phyloP scores from a whole-genome alignment of 176 grass and related monocot species.

The Alloteropsis semialata region DNA sequence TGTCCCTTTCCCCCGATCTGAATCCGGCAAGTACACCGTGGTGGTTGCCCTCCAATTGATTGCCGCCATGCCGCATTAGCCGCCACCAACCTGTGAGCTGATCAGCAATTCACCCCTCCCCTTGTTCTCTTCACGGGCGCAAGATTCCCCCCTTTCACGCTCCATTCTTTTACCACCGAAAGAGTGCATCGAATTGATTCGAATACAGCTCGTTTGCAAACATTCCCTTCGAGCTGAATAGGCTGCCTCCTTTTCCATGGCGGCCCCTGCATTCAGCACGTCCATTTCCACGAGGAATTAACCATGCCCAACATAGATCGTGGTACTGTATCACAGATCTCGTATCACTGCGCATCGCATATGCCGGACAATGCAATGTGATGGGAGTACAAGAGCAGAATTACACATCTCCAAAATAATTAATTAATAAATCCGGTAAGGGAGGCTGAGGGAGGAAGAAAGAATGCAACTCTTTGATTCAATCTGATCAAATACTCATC shows the following conservation, averaged over 20 bases:
- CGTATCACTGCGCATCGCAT: background rate
- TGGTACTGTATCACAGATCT: background rate
- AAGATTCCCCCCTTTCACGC: background rate
- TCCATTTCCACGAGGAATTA: background rate
- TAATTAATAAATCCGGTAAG: slow-evolving; percentile 10
- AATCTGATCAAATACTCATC: slow-evolving; percentile 37
- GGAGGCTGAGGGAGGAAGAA: background rate
- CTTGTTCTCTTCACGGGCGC: background rate
- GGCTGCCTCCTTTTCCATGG: background rate
- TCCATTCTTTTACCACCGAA: background rate
- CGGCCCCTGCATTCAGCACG: background rate
- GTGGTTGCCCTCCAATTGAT: background rate
- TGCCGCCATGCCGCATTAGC: background rate
- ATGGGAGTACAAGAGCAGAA: background rate
- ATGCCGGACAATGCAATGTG: background rate
- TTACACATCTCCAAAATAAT: slow-evolving; percentile 23
- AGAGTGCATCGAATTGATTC: background rate
- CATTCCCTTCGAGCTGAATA: background rate
- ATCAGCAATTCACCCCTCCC: background rate
- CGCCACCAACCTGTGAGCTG: background rate
- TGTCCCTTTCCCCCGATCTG: background rate
- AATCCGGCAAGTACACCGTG: slow-evolving; percentile 22
- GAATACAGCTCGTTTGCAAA: background rate
- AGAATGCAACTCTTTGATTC: slow-evolving; percentile 45
- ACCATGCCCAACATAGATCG: background rate